Percentiles rank a stretch among this genome's conserved stretches.
phyloP scores from a whole-genome alignment of 2,329 filamentous ascomycete species.

The Fusarium sp. region DNA sequence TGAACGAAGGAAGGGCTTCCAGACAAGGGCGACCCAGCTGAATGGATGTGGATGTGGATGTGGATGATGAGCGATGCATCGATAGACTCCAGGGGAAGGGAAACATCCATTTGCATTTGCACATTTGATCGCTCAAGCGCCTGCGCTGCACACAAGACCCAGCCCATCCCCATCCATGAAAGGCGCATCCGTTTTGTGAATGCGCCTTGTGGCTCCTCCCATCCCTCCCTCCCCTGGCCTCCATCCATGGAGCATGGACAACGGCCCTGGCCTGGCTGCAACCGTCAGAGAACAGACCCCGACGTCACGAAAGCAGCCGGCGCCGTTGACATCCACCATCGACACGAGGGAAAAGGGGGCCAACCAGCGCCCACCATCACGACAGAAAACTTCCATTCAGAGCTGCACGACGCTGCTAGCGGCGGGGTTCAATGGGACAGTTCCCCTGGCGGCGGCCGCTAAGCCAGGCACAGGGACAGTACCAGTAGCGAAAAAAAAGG shows the following conservation, averaged over 20 bases:
- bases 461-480: neutral
- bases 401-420: conserved; percentile 19
- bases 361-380: conserved; percentile 24
- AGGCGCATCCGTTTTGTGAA: neutral
- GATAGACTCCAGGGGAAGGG: conserved; percentile 4
- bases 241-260: neutral
- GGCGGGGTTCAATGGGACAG: conserved; percentile 23
- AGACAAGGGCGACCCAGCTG: conserved; percentile 35
- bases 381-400: conserved; percentile 25
- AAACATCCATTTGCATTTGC: neutral
- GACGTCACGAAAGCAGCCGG: conserved; percentile 30
- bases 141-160: neutral
- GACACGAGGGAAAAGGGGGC: conserved; percentile 31
- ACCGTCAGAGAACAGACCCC: neutral
- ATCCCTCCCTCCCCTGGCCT: neutral
- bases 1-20: neutral
- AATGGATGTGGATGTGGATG: conserved; percentile 14
- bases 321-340: conserved; percentile 21
- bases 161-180: neutral
- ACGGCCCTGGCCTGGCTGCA: conserved; percentile 5
- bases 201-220: neutral
- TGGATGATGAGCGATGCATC: conserved; percentile 7
- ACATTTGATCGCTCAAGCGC: neutral
- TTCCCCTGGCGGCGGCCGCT: conserved; percentile 25
- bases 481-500: conserved; percentile 6